A percentile compares a stretch with the other conserved stretches of the same genome.
Evolutionary conservation across 176 grass and related monocot genomes (phyloP).

Genomic region (Thinopyrum elongatum): DNA sequence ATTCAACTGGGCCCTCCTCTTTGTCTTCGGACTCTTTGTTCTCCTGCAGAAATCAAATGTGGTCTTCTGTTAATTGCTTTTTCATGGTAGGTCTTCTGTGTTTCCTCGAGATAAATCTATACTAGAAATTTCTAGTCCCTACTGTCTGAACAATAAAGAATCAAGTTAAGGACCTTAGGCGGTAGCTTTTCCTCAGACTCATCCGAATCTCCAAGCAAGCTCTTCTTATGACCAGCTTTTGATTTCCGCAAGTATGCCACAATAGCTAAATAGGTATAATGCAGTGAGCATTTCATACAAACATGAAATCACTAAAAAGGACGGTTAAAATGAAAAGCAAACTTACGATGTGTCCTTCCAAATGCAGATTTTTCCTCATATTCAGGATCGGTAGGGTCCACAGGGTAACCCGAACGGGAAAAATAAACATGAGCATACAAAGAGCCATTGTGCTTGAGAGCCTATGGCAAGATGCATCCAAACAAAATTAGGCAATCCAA

Average conservation of each 20-base stretch:
- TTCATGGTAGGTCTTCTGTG: not conserved
- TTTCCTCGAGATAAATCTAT: conserved; percentile 30
- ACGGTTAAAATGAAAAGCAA: not conserved
- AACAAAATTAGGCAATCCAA: not conserved
- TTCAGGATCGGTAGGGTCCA: conserved; percentile 93
- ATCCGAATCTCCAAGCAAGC: conserved; percentile 73
- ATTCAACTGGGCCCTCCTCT: conserved; percentile 75
- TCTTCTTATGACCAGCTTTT: conserved; percentile 92
- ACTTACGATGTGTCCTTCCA: conserved; percentile 80
- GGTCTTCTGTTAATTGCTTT: not conserved
- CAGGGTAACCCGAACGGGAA: conserved; percentile 85
- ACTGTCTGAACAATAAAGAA: conserved; percentile 12
- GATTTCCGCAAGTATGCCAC: conserved; percentile 84
- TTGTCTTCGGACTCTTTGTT: conserved; percentile 60
- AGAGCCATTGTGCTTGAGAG: conserved; percentile 88
- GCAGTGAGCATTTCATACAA: not conserved
- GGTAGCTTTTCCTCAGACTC: conserved; percentile 42
- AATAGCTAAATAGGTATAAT: conserved; percentile 60
- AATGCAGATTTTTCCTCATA: conserved; percentile 83
- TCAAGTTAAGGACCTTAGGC: conserved; percentile 36
- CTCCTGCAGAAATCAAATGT: conserved; percentile 40
- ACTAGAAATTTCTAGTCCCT: not conserved
- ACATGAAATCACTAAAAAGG: not conserved
- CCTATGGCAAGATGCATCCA: conserved; percentile 36
- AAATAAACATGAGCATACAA: conserved; percentile 99